A percentile compares a stretch with the other conserved stretches of the same genome.
Conservation (phyloP, 495 filamentous ascomycete genomes). For the Cercophora samala region DNA sequence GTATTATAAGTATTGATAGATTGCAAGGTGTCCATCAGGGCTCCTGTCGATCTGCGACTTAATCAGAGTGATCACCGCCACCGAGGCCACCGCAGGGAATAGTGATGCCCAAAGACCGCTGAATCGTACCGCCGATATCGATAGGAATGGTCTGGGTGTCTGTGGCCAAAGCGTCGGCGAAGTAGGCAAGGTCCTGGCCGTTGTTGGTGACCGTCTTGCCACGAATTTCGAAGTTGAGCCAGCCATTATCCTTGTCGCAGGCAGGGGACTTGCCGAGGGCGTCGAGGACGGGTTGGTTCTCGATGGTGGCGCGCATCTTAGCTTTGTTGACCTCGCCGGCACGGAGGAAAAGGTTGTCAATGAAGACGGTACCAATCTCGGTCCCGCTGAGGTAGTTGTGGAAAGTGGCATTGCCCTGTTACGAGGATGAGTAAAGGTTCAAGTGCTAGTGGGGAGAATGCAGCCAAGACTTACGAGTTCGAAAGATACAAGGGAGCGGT, state of each 20-base stretch:
- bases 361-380: conserved; percentile 51
- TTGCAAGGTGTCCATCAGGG: neutral
- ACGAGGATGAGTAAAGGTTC: conserved; percentile 16
- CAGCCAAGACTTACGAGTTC: conserved; percentile 49
- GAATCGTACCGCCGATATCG: conserved; percentile 32
- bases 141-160: conserved; percentile 38
- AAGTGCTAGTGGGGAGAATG: neutral
- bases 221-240: conserved; percentile 57
- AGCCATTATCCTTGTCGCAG: conserved; percentile 46
- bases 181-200: conserved; percentile 61
- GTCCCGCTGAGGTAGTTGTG: conserved; percentile 52
- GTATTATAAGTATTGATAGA: conserved; percentile 9
- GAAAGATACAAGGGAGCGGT: conserved; percentile 63
- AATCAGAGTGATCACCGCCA: neutral
- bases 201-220: conserved; percentile 57
- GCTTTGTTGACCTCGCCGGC: conserved; percentile 59
- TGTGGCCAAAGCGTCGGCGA: conserved; percentile 44
- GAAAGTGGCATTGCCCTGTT: conserved; percentile 63
- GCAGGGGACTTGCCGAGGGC: conserved; percentile 36
- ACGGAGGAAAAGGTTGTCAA: conserved; percentile 56
- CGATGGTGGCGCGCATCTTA: conserved; percentile 52
- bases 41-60: neutral
- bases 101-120: conserved; percentile 19
- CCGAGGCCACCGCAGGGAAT: conserved; percentile 24
- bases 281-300: conserved; percentile 48